Base-by-base conservation (phyloP, 129 eudicot species). In the Artemisia tridentata region DNA sequence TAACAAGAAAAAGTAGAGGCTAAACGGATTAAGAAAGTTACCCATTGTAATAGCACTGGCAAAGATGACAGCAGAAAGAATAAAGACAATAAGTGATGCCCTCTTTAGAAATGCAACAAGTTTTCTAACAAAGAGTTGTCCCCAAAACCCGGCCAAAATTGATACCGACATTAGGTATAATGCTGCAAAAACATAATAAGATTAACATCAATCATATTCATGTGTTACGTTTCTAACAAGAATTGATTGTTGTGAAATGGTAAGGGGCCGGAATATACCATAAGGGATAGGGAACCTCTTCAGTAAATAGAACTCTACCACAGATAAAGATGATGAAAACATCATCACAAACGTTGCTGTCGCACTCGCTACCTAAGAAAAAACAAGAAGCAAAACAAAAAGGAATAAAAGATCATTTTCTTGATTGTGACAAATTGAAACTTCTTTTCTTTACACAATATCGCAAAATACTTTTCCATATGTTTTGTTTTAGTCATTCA, bases 261-360 rank as follows among this genome's bases (percentile, higher is more conserved):
- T 29, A 38, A 72, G 50, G 17, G 41, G n/a, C n/a, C n/a, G n/a
- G 73, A 60, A 71, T 76, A 52, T 86, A 92, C 98, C 98, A 41
- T 76, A 89, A 11, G 96, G 86, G 68, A 92, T 85, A 12, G 98
- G 98, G 74, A 92, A 92, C 71, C 98, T 74, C 43, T 84, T 73
- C 47, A 92, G 92, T 52, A 92, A 86, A 86, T 92, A 92, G 73
- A 92, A 92, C 79, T 92, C 98, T 64, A 92, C 95, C 70, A 92
- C 98, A 0, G 98, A 89, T 72, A 92, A 74, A 31, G 95, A 89
- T 53, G 98, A 84, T 10, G 96, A 92, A 71, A 89, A 92, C 92
- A 92, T 82, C 98, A 92, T 92, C 88, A 92, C 98, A 72, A 92
- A 92, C 14, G 98, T 92, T 41, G 98, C 98, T 51, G 98, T 92